Evolutionary conservation across 2,329 filamentous ascomycete species (phyloP).

Genomic region (Arthrobotrys musiformis): DNA sequence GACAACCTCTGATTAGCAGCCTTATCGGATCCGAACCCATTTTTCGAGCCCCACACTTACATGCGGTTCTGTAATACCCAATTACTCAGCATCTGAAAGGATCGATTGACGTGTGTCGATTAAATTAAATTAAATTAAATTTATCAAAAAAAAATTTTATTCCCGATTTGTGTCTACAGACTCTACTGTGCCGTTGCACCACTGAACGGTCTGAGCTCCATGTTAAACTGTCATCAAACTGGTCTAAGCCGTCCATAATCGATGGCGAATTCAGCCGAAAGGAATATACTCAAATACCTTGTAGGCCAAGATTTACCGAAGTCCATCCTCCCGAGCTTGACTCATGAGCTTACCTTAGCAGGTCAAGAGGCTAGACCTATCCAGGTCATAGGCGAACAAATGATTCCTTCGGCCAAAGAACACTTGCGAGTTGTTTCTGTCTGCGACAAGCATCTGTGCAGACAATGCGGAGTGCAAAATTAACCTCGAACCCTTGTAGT

Average conservation of each 20-base stretch:
- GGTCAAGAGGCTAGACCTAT: background rate
- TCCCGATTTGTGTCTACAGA: background rate
- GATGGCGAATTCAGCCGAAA: slow-evolving; percentile 9
- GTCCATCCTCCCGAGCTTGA: background rate
- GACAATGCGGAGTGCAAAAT: slow-evolving; percentile 7
- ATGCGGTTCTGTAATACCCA: background rate
- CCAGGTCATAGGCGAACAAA: background rate
- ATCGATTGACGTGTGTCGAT: background rate
- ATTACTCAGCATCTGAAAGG: background rate
- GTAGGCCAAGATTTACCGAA: background rate
- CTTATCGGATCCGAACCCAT: slow-evolving; percentile 7
- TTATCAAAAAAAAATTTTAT: background rate
- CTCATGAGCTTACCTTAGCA: slow-evolving; percentile 5
- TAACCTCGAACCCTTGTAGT: too few relatives aligned
- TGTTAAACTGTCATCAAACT: background rate
- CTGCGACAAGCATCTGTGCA: slow-evolving; percentile 7
- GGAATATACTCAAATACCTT: background rate
- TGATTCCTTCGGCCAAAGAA: background rate
- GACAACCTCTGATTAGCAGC: slow-evolving; percentile 29
- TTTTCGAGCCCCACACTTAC: background rate
- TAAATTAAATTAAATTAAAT: background rate
- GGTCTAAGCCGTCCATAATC: background rate
- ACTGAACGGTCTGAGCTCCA: background rate
- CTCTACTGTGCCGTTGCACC: background rate
- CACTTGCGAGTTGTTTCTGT: background rate